Conservation (phyloP, 495 filamentous ascomycete genomes). For the Aspergillus indologenus region DNA sequence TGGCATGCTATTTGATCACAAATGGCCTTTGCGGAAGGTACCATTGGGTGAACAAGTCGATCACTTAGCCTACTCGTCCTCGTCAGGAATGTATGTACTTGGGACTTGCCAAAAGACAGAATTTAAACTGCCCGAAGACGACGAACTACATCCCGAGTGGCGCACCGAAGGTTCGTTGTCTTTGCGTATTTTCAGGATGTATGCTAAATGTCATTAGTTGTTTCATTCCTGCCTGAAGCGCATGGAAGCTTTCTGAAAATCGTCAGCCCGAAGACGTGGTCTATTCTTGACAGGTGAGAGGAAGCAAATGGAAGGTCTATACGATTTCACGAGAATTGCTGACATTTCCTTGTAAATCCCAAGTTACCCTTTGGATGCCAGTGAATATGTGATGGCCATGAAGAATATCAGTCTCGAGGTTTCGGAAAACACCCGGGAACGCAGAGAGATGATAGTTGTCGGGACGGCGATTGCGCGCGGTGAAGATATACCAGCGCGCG, state of each 20-base stretch:
- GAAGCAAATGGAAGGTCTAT: too few relatives aligned
- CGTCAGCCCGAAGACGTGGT: conserved; percentile 69
- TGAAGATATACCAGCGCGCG: conserved; percentile 81
- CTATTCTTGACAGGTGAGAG: conserved; percentile 68
- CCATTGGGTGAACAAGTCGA: conserved; percentile 67
- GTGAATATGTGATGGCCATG: conserved; percentile 75
- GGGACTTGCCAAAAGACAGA: conserved; percentile 61
- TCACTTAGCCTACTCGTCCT: conserved; percentile 69
- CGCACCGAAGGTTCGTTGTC: conserved; percentile 57
- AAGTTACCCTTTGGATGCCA: conserved; percentile 57
- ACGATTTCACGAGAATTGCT: background rate
- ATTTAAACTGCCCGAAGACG: conserved; percentile 80
- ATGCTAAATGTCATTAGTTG: conserved; percentile 35
- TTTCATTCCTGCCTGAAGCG: conserved; percentile 61
- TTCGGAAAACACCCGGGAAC: conserved; percentile 84
- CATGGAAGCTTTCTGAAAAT: conserved; percentile 70
- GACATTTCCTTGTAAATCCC: conserved; percentile 6
- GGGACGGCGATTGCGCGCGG: conserved; percentile 81
- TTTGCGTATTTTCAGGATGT: background rate
- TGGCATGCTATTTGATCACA: conserved; percentile 63
- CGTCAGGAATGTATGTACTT: conserved; percentile 71
- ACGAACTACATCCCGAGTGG: conserved; percentile 80
- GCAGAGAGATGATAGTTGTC: conserved; percentile 74
- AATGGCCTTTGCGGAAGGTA: conserved; percentile 68
- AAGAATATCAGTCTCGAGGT: conserved; percentile 83